phyloP scores from a whole-genome alignment of 768 basidiomycete species.

The Lenzites betulinus region DNA sequence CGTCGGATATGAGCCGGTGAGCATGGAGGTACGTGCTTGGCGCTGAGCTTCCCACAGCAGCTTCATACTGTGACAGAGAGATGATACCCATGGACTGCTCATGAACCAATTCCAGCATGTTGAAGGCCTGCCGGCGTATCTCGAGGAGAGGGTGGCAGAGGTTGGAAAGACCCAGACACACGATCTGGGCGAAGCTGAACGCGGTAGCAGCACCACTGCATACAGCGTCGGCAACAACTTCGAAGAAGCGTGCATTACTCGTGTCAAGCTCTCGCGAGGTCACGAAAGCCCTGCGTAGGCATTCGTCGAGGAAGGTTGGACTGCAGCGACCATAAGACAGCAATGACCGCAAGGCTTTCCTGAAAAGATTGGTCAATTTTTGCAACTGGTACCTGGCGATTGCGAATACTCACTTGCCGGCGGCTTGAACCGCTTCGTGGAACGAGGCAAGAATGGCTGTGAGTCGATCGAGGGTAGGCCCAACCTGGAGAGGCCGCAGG shows the following conservation, averaged over 20 bases:
- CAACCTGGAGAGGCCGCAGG: slow-evolving; percentile 54
- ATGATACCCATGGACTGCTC: slow-evolving; percentile 66
- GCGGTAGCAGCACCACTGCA: slow-evolving; percentile 46
- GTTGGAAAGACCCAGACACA: slow-evolving; percentile 81
- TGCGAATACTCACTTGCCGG: slow-evolving; percentile 62
- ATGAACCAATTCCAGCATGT: slow-evolving; percentile 73
- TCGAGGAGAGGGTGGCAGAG: slow-evolving; percentile 68
- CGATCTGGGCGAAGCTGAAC: slow-evolving; percentile 73
- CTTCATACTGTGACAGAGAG: slow-evolving; percentile 71
- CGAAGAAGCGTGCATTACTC: slow-evolving; percentile 71
- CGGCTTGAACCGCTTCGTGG: slow-evolving; percentile 49
- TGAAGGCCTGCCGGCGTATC: slow-evolving; percentile 76
- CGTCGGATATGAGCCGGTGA: slow-evolving; percentile 74
- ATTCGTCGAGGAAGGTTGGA: slow-evolving; percentile 58
- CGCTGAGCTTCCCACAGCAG: slow-evolving; percentile 69
- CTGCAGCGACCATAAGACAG: slow-evolving; percentile 60
- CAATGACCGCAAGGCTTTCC: slow-evolving; percentile 76
- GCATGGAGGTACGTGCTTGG: slow-evolving; percentile 80
- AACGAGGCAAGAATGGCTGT: slow-evolving; percentile 68
- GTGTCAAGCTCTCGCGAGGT: slow-evolving; percentile 52
- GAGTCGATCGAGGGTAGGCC: slow-evolving; percentile 61
- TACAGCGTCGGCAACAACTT: slow-evolving; percentile 73
- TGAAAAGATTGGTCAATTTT: slow-evolving; percentile 31
- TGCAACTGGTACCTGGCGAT: slow-evolving; percentile 5
- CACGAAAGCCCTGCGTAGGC: slow-evolving; percentile 70